phyloP scores from a whole-genome alignment of 2,329 filamentous ascomycete genomes.

The Venturia nashicola region DNA sequence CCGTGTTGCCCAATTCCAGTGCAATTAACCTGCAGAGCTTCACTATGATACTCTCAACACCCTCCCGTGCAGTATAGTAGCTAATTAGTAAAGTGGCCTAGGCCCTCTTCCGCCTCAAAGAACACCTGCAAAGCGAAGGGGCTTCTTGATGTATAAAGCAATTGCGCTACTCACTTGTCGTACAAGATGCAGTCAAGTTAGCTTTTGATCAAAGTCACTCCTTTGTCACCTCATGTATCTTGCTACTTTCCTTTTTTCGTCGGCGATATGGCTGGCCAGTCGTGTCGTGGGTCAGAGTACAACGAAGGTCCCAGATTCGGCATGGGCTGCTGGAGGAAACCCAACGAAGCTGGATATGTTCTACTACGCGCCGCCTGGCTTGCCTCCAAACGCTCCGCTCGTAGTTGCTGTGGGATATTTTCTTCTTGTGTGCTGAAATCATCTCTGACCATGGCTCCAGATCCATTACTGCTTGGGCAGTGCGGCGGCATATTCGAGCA shows the following conservation, averaged over 20 bases:
- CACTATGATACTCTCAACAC: neutral
- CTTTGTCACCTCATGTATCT: neutral
- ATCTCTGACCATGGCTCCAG: neutral
- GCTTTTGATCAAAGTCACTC: neutral
- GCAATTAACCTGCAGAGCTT: neutral
- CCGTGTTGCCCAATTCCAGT: neutral
- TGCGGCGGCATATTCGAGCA: slow-evolving; percentile 34
- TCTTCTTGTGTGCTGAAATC: neutral
- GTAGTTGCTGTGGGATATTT: neutral
- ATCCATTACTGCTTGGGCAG: slow-evolving; percentile 7
- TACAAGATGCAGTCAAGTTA: neutral
- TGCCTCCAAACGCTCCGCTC: slow-evolving; percentile 1
- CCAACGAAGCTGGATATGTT: slow-evolving; percentile 8
- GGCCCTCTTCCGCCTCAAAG: neutral
- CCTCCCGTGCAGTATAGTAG: neutral
- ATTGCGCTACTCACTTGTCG: neutral
- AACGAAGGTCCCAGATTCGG: neutral
- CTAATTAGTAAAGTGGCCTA: too few species aligned
- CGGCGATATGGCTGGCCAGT: slow-evolving; percentile 1
- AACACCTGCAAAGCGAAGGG: neutral
- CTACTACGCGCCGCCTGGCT: neutral
- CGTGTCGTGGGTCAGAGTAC: neutral
- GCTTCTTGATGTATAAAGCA: neutral
- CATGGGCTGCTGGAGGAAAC: slow-evolving; percentile 5
- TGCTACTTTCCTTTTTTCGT: neutral